Base-by-base conservation (phyloP, 148 eudicot species). In the Pharnaceum exiguum region DNA sequence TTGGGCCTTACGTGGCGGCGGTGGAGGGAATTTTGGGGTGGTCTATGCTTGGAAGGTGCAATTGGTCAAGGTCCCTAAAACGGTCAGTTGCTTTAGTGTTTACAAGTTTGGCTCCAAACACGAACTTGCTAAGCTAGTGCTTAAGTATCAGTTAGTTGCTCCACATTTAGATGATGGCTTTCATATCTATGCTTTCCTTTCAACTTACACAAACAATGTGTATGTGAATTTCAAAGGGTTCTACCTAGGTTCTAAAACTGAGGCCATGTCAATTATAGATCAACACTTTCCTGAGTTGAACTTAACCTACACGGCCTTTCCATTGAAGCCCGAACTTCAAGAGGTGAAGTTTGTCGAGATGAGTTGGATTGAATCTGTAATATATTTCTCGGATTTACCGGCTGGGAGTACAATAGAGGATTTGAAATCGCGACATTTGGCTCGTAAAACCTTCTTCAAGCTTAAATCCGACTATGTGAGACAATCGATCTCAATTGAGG, bases 1-100 rank as follows among this genome's bases (percentile, higher is more conserved):
- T 58, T 76, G 77, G 77, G 80, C 80, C 8, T 6, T 71, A 1
- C 57, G 76, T 9, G 77, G 80, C 12, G 74, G 81, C 1, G 74
- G 74, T 5, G 81, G 74, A 2, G 74, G 74, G 1, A 69, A 29
- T 45, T 77, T 47, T 32, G 77, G 77, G 16, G 47, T 77, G 22
- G 62, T 77, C 16, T 60, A 64, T 37, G 62, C 62, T 16, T 77
- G 75, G 77, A 69, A 77, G 35, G 67, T 77, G 19, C 45, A 77
- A 8, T 37, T 77, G 32, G 70, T 73, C 3, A 10, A 48, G 25
- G 69, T 77, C 1, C 70, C 72, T 18, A 3, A 18, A 26, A 46
- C 2, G 22, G 72, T 73, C 1, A 73, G 75, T 29, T 68, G 67
- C 10, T 65, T 77, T 46, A 51, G 22, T 10, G 78, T 75, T 21